Evolutionary conservation across 73 alveolate species (phyloP).

Genomic region (Paramecium bursaria): DNA sequence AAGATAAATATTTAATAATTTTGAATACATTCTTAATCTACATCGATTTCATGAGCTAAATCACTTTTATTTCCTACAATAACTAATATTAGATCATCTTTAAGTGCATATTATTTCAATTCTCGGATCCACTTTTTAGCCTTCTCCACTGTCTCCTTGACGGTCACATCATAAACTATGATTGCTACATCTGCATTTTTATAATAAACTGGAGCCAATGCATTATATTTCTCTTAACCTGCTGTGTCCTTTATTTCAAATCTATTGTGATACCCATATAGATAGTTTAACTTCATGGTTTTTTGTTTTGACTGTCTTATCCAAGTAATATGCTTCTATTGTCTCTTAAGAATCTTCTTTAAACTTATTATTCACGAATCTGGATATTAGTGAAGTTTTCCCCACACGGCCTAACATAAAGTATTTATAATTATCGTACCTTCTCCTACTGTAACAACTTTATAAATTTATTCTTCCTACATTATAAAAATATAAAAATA

Average conservation of each 20-base stretch:
- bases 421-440: no score
- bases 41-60: neutral
- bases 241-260: constrained; percentile 42
- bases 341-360: constrained; percentile 6
- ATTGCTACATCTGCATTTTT: constrained; percentile 56
- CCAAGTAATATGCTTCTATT: neutral
- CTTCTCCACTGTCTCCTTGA: constrained; percentile 9
- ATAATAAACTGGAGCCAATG: constrained; percentile 35
- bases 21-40: constrained; percentile 1
- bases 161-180: constrained; percentile 55
- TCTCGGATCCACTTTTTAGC: constrained; percentile 31
- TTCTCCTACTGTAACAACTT: constrained; percentile 19
- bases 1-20: neutral
- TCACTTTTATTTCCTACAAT: constrained; percentile 32
- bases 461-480: neutral
- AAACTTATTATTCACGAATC: neutral
- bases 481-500: no score
- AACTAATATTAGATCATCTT: constrained; percentile 4
- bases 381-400: neutral
- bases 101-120: constrained; percentile 1
- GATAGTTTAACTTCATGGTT: neutral
- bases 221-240: constrained; percentile 58
- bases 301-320: neutral
- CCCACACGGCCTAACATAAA: no score
- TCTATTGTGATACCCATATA: neutral